Base-by-base conservation (phyloP, 2,329 filamentous ascomycete genomes). In the Xylaria sp. region DNA sequence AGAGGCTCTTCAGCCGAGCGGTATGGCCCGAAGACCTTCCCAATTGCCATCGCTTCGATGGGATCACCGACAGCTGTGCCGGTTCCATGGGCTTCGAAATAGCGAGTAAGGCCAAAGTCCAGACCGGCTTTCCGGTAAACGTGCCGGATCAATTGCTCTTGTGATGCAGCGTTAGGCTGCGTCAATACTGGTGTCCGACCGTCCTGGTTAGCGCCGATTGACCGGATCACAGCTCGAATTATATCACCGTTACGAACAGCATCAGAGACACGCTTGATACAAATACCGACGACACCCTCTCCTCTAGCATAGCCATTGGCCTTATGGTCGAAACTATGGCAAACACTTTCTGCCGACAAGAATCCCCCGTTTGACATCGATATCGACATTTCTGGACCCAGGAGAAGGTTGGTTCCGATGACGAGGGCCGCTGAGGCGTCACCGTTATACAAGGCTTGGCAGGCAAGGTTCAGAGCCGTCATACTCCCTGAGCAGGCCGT, bases 281-380 rank as follows among this genome's bases (percentile, higher is more conserved):
- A n/a, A n/a, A 68, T 1, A 5, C 55, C 61, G 6, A 32, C 50
- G 1, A 82, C 73, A 1, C 84, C 85, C 66, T 87, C 85, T 0
- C 84, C 85, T n/a, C 84, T 78, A 0, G 77, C 82, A 70, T 86
- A 88, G 0, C 85, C 86, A 67, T 83, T 78, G 0, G 81, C 84
- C 12, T 74, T 69, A 3, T 75, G 68, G 63, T 85, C 83, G 57
- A 80, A 83, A 4, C 71, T 72, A 27, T 76, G 1, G 77, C 72
- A 53, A n/a, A n/a, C n/a, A n/a, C n/a, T n/a, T n/a, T 77, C 74
- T 0, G 72, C 71, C 4, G 75, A 76, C 42, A 12, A 39, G 24
- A 11, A 32, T 24, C 50, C 50, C 57, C 32, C 9, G 8, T 27
- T 34, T 21, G 34, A 67, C 19, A 53, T 47, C 24, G 74, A 66